Base-by-base conservation (phyloP, 73 alveolate species). In the Effrenium voratum region DNA sequence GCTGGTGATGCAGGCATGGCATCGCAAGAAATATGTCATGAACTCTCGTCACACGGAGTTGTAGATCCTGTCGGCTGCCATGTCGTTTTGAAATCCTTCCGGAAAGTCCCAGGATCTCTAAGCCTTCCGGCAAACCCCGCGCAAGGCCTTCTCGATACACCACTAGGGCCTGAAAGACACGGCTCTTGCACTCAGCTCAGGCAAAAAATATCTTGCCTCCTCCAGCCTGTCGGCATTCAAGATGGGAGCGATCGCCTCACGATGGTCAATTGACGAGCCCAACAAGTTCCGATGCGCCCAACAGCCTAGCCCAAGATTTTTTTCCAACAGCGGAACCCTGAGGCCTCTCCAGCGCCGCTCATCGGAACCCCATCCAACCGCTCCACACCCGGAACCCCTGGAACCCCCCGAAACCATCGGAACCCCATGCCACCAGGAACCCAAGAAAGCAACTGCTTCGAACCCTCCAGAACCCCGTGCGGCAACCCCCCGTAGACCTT, bases 131-230 rank as follows among this genome's bases (percentile, higher is more conserved):
- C 88, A 45, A 16, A 40, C 24, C 24, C 45, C 66, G n/a, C n/a
- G n/a, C n/a, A n/a, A n/a, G n/a, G n/a, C 88, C 88, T 77, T 77
- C 57, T 22, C 88, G 88, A 45, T 77, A 77, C 34, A 77, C 38
- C 68, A 19, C 45, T 63, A 77, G 30, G 43, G 86, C 86, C 86
- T 75, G 45, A 45, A 55, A 55, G 68, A 55, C 30, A 15, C 68
- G 68, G 22, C 12, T 55, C 30, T 55, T 55, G 22, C 68, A 55
- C 22, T 55, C 68, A 22, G 68, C 30, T 55, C 30, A 12, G 12
- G 68, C 68, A 55, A 22, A 12, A 55, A 55, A 55, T 55, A 22
- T 15, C 68, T 55, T 55, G 93, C 93, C 93, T 84, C 93, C 2
- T 26, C 45, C 40, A 84, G 59, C 15, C 93, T 77, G 0, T 70